Base-by-base conservation (phyloP, 2,329 filamentous ascomycete genomes). In the Tothia fuscella region DNA sequence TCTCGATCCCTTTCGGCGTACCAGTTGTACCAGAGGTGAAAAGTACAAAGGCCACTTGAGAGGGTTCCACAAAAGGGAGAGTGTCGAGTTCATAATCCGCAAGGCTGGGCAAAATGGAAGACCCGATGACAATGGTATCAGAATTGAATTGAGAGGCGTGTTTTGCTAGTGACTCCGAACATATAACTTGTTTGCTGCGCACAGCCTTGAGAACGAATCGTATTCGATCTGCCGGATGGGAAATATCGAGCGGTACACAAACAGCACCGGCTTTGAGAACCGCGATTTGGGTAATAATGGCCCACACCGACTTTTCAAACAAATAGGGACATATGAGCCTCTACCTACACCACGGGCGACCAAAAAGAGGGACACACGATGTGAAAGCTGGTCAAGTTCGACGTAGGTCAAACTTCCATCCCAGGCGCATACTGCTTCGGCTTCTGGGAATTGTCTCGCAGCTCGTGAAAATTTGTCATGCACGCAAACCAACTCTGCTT, bases 21-120 rank as follows among this genome's bases (percentile, higher is more conserved):
- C 88, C 88, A 0, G 87, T 94, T 4, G 85, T 93, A 3, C 87
- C 87, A 36, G 85, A 93, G 1, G 88, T 94, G 57, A 93, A 94
- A 29, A 29, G 26, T 9, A 29, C n/a, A 29, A 9, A 29, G 26
- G 26, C 26, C 9, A n/a, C 26, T 9, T 29, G 9, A n/a, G 26
- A 29, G 26, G 26, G 26, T n/a, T n/a, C n/a, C n/a, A n/a, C n/a
- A n/a, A n/a, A n/a, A n/a, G n/a, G n/a, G n/a, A n/a, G n/a, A n/a
- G n/a, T n/a, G n/a, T n/a, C n/a, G n/a, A n/a, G n/a, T n/a, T n/a
- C n/a, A n/a, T n/a, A n/a, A n/a, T n/a, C n/a, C n/a, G n/a, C n/a
- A n/a, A n/a, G n/a, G n/a, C n/a, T n/a, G n/a, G n/a, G n/a, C n/a
- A n/a, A n/a, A n/a, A n/a, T n/a, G n/a, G n/a, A n/a, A n/a, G n/a